Evolutionary conservation across 192 early-diverging fungal genomes (phyloP), one percentile per base, ranked within the genome.

Genomic region (Rhizophagus sp.): DNA sequence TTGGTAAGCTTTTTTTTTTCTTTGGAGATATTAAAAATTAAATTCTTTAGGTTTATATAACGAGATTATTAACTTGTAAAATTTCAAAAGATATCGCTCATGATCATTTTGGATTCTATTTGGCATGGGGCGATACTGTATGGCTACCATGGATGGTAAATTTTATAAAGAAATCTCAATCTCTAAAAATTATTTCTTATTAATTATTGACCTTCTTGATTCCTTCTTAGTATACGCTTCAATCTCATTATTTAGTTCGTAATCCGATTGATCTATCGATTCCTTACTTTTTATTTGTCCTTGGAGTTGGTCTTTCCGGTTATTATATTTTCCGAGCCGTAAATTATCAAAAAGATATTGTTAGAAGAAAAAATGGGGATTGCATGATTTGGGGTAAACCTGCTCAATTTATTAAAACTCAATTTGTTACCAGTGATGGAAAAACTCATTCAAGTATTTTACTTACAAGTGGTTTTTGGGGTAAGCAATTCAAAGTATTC

Each of bases 61-160:
- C 17, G 6, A 52, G 11, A 36, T 15, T 73, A 11, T 30, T 19
- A 30, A 27, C 3, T 75, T 75, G 9, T 57, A 8, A n/a, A 30
- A 76, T 57, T 50, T 85, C 52, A 19, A 10, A 19, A 86, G 91
- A 95, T 83, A 94, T 95, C 78, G 89, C 88, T 72, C 94, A 95
- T 83, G 94, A 95, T 82, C 94, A 95, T 85, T 94, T 95, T 84
- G 94, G 94, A 34, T 95, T 93, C 85, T 94, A 95, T 86, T 87
- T 95, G 33, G 91, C 92, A 25, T 95, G 93, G 93, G 93, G 93
- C 62, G 93, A 95, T 83, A 86, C 84, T 62, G 93, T 94, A 27
- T 95, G 92, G 93, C 84, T 95, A 50, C 93, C 93, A 25, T 95
- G 86, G 84, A 90, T 95, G 92, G 86, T 89, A 81, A 76, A 70